phyloP scores from a whole-genome alignment of 2,329 filamentous ascomycete genomes.

The Pseudocercospora musae region DNA sequence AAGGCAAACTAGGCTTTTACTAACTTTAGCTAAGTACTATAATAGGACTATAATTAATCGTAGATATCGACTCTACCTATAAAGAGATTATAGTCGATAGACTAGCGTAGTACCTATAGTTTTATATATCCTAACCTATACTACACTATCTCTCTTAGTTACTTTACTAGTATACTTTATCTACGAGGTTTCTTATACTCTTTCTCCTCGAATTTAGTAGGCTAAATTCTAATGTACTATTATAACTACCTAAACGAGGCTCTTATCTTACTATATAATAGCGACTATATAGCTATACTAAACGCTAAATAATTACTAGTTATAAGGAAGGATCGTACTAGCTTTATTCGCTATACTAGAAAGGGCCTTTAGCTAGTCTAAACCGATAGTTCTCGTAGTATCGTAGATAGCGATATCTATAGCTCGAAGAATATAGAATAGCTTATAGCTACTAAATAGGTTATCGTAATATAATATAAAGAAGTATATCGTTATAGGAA shows the following conservation, averaged over 20 bases:
- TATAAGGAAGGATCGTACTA: slow-evolving; percentile 1
- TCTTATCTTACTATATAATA: slow-evolving; percentile 4
- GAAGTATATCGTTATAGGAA: not conserved
- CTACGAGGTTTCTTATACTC: too few relatives aligned
- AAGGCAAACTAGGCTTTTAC: too few relatives aligned
- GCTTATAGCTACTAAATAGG: slow-evolving; percentile 3
- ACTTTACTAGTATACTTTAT: not conserved
- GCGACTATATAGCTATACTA: not conserved
- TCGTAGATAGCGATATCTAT: too few relatives aligned
- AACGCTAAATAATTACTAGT: too few relatives aligned
- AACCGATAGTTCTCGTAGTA: too few relatives aligned
- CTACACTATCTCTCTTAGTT: not conserved
- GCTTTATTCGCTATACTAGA: too few relatives aligned
- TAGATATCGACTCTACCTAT: too few relatives aligned
- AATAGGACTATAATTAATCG: too few relatives aligned
- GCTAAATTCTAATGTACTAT: not conserved
- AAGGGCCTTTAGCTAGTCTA: too few relatives aligned
- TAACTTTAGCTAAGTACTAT: too few relatives aligned
- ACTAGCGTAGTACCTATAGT: not conserved
- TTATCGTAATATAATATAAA: slow-evolving; percentile 1
- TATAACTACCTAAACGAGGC: not conserved
- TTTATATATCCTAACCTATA: not conserved
- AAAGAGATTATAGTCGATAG: slow-evolving; percentile 1
- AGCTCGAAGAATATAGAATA: slow-evolving; percentile 2
- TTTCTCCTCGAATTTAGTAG: too few relatives aligned